Percentiles rank a stretch among this genome's conserved stretches.
Evolutionary conservation across 2,329 filamentous ascomycete species (phyloP).

Genomic region (Epichloe gansuensis): DNA sequence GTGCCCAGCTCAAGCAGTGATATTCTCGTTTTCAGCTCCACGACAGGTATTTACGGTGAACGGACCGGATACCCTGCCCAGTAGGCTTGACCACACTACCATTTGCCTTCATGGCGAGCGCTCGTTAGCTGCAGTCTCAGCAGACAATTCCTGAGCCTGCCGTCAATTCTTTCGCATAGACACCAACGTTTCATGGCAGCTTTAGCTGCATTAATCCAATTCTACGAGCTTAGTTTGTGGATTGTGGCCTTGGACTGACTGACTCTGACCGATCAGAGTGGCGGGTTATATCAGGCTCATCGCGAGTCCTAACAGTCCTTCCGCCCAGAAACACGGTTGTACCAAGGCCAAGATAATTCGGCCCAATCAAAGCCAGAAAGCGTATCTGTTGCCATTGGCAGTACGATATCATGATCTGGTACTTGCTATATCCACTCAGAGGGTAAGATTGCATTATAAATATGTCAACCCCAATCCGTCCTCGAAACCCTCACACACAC

Average conservation of each 20-base stretch:
- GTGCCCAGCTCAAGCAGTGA: not conserved
- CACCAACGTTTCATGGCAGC: not conserved
- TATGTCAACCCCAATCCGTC: not conserved
- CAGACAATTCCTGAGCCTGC: not conserved
- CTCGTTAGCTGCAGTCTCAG: not conserved
- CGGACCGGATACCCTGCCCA: not conserved
- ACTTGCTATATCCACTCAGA: conserved; percentile 9
- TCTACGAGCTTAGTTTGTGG: too few relatives aligned
- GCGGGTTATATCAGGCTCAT: too few relatives aligned
- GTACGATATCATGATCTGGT: conserved; percentile 3
- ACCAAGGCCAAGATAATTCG: not conserved
- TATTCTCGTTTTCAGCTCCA: not conserved
- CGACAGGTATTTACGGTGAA: not conserved
- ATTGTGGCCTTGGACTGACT: too few relatives aligned
- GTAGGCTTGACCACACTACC: not conserved
- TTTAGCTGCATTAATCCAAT: not conserved
- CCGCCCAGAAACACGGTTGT: not conserved
- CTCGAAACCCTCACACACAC: not conserved
- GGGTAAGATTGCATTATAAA: conserved; percentile 1
- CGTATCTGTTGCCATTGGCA: not conserved
- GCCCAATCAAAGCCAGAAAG: not conserved
- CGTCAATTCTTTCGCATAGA: too few relatives aligned
- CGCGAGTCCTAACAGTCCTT: too few relatives aligned
- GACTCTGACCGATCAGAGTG: too few relatives aligned
- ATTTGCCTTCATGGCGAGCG: not conserved